These are phyloP conservation scores for Cyclotella cryptica DNA, from an alignment of 108 stramenopile species.

Conservation along the genomic window DNA sequence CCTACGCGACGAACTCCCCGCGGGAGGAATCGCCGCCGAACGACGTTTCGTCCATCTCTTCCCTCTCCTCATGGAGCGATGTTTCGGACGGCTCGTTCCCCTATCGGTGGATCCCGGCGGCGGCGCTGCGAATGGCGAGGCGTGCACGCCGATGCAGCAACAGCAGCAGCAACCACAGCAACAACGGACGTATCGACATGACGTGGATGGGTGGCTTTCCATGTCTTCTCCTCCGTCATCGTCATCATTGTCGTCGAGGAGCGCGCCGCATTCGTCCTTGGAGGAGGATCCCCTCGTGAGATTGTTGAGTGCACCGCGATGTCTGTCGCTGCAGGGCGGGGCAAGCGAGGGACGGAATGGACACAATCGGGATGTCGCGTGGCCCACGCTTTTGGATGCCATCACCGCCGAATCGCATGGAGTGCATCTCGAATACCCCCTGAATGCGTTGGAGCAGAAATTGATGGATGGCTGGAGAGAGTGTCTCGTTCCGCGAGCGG, in stretches of 20 bases:
- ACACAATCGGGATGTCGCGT: background rate
- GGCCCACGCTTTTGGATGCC: conserved; percentile 74
- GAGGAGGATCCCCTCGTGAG: conserved; percentile 80
- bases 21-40: conserved; percentile 80
- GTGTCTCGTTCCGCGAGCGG: background rate
- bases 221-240: conserved; percentile 15
- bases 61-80: conserved; percentile 69
- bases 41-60: conserved; percentile 74
- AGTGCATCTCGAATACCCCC: conserved; percentile 64
- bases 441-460: conserved; percentile 25
- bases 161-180: too few relatives aligned
- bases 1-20: conserved; percentile 75
- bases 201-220: conserved; percentile 28
- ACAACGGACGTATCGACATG: conserved; percentile 14
- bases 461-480: conserved; percentile 39
- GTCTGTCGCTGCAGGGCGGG: background rate
- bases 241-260: too few relatives aligned
- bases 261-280: conserved; percentile 36
- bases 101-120: conserved; percentile 41
- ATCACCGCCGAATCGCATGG: conserved; percentile 69
- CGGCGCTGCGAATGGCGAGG: background rate
- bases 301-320: conserved; percentile 60
- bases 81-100: conserved; percentile 61
- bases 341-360: conserved; percentile 1
- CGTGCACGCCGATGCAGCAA: too few relatives aligned